Evolutionary conservation across 371 early-diverging fungal genomes (phyloP).

Genomic region (Mucor velutinosus): DNA sequence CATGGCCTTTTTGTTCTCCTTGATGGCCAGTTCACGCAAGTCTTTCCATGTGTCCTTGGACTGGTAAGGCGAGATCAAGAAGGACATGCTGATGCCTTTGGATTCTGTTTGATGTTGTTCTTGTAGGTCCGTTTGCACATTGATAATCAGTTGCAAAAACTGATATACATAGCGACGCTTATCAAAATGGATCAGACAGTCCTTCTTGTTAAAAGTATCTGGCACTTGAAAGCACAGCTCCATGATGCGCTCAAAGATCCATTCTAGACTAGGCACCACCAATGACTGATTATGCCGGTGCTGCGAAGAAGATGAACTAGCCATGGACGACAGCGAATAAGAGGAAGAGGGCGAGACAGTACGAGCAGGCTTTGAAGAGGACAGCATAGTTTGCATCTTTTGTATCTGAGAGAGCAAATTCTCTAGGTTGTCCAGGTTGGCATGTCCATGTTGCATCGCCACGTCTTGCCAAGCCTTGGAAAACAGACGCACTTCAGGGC

Average conservation of each 20-base stretch:
- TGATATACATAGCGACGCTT: conserved; percentile 70
- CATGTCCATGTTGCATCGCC: conserved; percentile 46
- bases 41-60: conserved; percentile 34
- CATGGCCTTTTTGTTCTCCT: conserved; percentile 36
- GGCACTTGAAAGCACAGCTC: conserved; percentile 33
- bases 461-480: conserved; percentile 72
- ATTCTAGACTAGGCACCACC: conserved; percentile 54
- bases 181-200: conserved; percentile 66
- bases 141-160: conserved; percentile 59
- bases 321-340: conserved; percentile 5
- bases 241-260: conserved; percentile 59
- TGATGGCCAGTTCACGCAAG: conserved; percentile 38
- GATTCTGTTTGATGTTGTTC: conserved; percentile 15
- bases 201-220: conserved; percentile 43
- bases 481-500: conserved; percentile 77
- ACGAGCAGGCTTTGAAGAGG: background rate
- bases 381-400: conserved; percentile 4
- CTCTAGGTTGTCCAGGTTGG: conserved; percentile 66
- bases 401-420: conserved; percentile 21
- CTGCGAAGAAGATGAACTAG: background rate
- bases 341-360: background rate
- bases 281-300: background rate
- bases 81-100: conserved; percentile 16
- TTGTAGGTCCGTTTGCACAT: conserved; percentile 38
- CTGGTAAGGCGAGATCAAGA: conserved; percentile 28